phyloP scores from a whole-genome alignment of 345 rosid species.

The Syzygium grande region DNA sequence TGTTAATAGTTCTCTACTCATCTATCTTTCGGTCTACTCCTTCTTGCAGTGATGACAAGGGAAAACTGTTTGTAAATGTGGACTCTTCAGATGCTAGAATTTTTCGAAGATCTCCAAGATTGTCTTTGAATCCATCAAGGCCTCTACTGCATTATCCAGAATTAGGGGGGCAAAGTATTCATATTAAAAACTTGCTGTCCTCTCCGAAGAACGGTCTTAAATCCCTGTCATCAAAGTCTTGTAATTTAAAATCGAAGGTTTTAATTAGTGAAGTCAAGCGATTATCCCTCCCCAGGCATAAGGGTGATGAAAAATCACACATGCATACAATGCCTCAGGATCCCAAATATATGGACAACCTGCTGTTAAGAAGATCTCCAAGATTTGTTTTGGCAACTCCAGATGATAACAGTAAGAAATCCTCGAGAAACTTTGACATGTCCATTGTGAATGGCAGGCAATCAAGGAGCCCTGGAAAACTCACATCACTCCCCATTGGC shows the following conservation, averaged over 20 bases:
- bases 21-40: background rate
- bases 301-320: background rate
- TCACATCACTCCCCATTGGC: background rate
- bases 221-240: background rate
- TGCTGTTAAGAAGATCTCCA: slow-evolving; percentile 13
- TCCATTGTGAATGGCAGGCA: slow-evolving; percentile 4
- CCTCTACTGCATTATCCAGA: slow-evolving; percentile 1
- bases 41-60: background rate
- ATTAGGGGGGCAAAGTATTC: background rate
- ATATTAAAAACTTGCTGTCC: background rate
- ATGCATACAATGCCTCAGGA: background rate
- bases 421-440: slow-evolving; percentile 5
- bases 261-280: background rate
- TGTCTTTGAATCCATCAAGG: slow-evolving; percentile 7
- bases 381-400: slow-evolving; percentile 12
- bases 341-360: slow-evolving; percentile 4
- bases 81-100: slow-evolving; percentile 7
- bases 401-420: slow-evolving; percentile 6
- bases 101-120: slow-evolving; percentile 16
- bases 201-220: background rate
- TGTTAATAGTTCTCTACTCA: background rate
- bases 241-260: slow-evolving; percentile 1
- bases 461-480: slow-evolving; percentile 12
- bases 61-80: background rate
- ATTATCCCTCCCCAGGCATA: slow-evolving; percentile 7